Conservation (phyloP, 148 eudicot genomes). For the Rhododendron griersonianum region DNA sequence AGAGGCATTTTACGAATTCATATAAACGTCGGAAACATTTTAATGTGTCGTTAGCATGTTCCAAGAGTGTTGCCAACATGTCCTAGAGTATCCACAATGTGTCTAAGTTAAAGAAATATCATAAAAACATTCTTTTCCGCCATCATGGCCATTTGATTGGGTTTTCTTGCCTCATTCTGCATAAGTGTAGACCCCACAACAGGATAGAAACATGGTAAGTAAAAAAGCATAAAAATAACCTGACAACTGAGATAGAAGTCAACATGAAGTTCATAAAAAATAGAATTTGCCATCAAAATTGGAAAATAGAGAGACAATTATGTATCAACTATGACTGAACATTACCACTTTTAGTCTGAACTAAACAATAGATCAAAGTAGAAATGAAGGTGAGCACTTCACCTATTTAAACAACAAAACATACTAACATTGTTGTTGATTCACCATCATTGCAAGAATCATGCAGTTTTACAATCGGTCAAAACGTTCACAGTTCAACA, state of each 20-base stretch:
- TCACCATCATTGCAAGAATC: too few relatives aligned
- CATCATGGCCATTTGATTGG: conserved; percentile 20
- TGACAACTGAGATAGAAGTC: background rate
- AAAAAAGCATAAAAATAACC: background rate
- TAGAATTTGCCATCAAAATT: background rate
- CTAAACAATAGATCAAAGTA: conserved; percentile 35
- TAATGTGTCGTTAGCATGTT: too few relatives aligned
- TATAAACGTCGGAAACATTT: too few relatives aligned
- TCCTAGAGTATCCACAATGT: too few relatives aligned
- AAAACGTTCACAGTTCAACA: too few relatives aligned
- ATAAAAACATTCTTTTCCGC: conserved; percentile 8
- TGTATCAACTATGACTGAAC: background rate
- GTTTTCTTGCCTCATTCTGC: conserved; percentile 50
- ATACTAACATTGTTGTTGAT: too few relatives aligned
- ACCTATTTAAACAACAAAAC: too few relatives aligned
- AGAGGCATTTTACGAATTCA: too few relatives aligned
- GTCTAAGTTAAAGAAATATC: too few relatives aligned
- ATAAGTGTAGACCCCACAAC: background rate
- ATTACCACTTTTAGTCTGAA: conserved; percentile 84
- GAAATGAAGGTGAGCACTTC: too few relatives aligned
- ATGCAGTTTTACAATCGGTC: too few relatives aligned
- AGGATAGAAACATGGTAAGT: background rate
- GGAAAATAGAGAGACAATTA: background rate
- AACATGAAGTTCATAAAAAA: background rate
- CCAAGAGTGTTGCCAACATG: too few relatives aligned